Base-by-base conservation (phyloP, 352 stramenopile species). In the Phytophthora citricola region DNA sequence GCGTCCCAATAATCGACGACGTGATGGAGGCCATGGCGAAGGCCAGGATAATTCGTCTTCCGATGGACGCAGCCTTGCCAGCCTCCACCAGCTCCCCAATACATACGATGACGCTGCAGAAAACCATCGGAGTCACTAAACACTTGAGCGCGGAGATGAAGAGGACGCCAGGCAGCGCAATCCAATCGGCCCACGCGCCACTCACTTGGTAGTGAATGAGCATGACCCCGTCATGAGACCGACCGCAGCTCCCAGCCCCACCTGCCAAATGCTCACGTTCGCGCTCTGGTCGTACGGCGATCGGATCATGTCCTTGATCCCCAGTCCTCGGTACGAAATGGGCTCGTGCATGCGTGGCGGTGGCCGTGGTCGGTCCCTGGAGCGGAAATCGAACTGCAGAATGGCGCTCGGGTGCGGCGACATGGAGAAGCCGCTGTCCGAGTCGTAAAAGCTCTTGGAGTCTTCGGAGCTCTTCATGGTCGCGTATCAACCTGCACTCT, bases 81-180 rank as follows among this genome's bases (percentile, higher is more conserved):
- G 75, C 68, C 36, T 82, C 70, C 49, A 89, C 70, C 31, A 90
- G 68, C 36, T 91, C 78, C 15, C 78, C 75, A 39, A 93, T 83
- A 29, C 74, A 85, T 36, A 87, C 66, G 17, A 87, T 76, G 38
- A 91, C 69, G 36, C 68, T 89, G 73, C 79, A 91, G 49, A 89
- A 90, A 3, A 91, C 82, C 72, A 91, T 84, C 2, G 79, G 80
- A 47, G 87, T 79, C 50, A 92, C 78, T 12, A 89, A 52, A 62
- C 84, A 91, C 65, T 86, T 88, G 52, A 90, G 76, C 20, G 78
- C 81, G 9, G 73, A 43, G 39, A 91, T 81, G 45, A 92, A 92
- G 9, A 92, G 61, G 14, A 86, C 55, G 9, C 84, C 84, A 4
- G 84, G 81, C 27, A 92, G 49, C 10, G 72, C 73, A 63, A 92